A percentile compares a stretch with the other conserved stretches of the same genome.
Conservation (phyloP, 768 basidiomycete species). For the Lentinula aciculospora region DNA sequence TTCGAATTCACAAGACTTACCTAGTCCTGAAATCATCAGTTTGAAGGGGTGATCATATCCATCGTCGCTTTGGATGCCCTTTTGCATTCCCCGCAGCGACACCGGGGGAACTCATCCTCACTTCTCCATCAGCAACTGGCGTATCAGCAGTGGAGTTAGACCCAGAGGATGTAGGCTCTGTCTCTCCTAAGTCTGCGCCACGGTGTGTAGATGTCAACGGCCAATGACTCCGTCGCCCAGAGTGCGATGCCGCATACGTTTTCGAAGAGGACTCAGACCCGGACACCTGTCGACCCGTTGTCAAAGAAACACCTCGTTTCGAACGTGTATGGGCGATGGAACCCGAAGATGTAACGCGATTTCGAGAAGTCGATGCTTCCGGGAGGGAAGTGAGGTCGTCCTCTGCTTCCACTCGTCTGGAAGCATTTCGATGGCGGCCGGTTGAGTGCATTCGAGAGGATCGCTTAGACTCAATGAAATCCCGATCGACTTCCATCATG, state of each 20-base stretch:
- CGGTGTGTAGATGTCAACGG: not conserved
- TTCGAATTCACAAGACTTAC: not conserved
- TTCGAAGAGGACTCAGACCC: not conserved
- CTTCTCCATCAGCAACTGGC: not conserved
- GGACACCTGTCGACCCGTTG: not conserved
- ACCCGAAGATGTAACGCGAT: not conserved
- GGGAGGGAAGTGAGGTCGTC: not conserved
- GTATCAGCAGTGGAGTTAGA: not conserved
- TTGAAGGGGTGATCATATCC: not conserved
- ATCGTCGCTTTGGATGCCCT: not conserved
- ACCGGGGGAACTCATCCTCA: not conserved
- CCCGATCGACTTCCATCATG: constrained; percentile 4
- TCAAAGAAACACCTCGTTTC: not conserved
- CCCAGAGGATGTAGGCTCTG: not conserved
- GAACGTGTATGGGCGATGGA: not conserved
- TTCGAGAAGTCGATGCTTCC: not conserved
- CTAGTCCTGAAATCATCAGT: not conserved
- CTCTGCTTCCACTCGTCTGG: not conserved
- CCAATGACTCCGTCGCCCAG: not conserved
- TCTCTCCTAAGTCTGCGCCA: not conserved
- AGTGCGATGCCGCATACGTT: not conserved
- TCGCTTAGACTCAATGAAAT: not conserved
- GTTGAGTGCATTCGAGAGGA: not conserved
- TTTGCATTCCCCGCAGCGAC: not conserved
- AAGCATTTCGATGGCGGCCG: not conserved